Percentiles rank a stretch among this genome's conserved stretches.
These are phyloP conservation scores for Xanthoceras sorbifolium DNA, from an alignment of 345 rosid genomes.

Conservation along the genomic window DNA sequence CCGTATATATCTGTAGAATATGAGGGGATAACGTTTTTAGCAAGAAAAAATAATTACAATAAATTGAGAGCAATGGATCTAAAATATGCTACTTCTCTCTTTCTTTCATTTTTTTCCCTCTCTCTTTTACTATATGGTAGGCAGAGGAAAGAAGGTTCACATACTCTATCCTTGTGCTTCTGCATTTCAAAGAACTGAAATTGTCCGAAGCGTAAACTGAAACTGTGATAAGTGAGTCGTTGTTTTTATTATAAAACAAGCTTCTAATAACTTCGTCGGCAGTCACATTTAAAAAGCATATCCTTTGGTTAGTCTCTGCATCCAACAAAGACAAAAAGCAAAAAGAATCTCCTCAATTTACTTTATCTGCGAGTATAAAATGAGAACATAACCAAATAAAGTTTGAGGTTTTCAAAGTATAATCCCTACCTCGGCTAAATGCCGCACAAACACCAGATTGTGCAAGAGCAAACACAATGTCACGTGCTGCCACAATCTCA, in stretches of 20 bases:
- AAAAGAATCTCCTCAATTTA: not conserved
- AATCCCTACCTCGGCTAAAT: slow-evolving; percentile 48
- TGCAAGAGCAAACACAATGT: slow-evolving; percentile 61
- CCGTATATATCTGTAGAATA: slow-evolving; percentile 56
- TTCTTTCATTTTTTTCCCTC: not conserved
- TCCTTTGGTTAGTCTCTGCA: slow-evolving; percentile 66
- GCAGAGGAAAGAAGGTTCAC: slow-evolving; percentile 15
- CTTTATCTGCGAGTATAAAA: not conserved
- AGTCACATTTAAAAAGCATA: slow-evolving; percentile 63
- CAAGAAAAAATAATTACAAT: not conserved
- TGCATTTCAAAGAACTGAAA: slow-evolving; percentile 69
- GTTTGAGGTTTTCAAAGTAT: slow-evolving; percentile 5
- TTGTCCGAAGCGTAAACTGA: slow-evolving; percentile 66
- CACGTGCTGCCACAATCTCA: slow-evolving; percentile 59
- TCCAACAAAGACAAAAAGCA: not conserved
- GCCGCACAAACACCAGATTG: slow-evolving; percentile 67
- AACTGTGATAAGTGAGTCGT: slow-evolving; percentile 69
- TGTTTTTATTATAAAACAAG: slow-evolving; percentile 69
- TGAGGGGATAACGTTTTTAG: slow-evolving; percentile 4
- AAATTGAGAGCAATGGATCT: not conserved
- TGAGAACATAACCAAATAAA: not conserved
- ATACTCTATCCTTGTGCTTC: slow-evolving; percentile 67
- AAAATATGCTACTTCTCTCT: not conserved
- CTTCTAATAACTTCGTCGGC: slow-evolving; percentile 68
- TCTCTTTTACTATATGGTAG: not conserved